Conservation (phyloP, 305 asterid species). For the Fraxinus sp. region DNA sequence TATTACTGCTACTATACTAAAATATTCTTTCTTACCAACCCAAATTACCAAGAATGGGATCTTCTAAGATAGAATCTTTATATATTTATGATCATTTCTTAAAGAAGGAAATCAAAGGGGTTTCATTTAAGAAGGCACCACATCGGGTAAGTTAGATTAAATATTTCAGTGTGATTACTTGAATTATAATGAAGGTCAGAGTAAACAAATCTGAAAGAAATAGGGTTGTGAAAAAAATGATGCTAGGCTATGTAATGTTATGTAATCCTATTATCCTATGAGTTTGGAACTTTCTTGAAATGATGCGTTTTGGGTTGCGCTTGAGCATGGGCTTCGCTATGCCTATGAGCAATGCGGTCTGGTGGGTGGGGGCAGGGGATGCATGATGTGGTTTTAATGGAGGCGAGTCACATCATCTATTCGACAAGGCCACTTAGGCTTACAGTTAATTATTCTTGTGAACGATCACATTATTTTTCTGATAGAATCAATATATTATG, state of each 20-base stretch:
- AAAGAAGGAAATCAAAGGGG: not conserved
- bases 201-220: not conserved
- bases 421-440: slow-evolving; percentile 4
- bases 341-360: not conserved
- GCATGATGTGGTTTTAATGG: not conserved
- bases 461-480: slow-evolving; percentile 3
- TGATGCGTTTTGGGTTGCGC: slow-evolving; percentile 13
- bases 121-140: not conserved
- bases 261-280: slow-evolving; percentile 15
- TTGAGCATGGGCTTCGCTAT: not conserved
- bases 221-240: not conserved
- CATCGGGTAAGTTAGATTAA: not conserved
- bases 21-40: not conserved
- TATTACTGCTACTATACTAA: not conserved
- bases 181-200: not conserved
- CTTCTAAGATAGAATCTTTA: not conserved
- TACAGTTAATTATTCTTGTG: slow-evolving; percentile 14
- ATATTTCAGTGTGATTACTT: not conserved
- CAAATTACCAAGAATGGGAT: not conserved
- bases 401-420: slow-evolving; percentile 26
- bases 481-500: not conserved
- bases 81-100: not conserved
- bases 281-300: slow-evolving; percentile 34
- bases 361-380: slow-evolving; percentile 16
- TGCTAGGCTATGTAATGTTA: not conserved